A percentile compares a stretch with the other conserved stretches of the same genome.
Evolutionary conservation across 23 red algal species (phyloP).

Genomic region (Gracilaria caudata): DNA sequence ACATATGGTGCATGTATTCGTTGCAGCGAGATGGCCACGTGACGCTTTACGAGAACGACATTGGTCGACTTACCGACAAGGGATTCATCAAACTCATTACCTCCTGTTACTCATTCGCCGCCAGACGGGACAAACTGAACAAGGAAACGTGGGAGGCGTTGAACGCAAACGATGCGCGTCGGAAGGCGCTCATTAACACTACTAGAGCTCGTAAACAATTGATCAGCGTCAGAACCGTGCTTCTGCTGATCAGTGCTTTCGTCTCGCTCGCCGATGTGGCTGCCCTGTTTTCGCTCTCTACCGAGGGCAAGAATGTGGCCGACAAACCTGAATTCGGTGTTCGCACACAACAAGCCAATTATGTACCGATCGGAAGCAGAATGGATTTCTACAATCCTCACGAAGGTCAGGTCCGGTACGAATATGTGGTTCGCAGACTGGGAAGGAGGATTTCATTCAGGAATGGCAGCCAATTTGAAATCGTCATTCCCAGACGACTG

Average conservation of each 20-base stretch:
- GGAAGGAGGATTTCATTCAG: not conserved
- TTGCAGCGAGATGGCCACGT: not conserved
- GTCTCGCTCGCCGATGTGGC: not conserved
- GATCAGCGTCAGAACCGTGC: not conserved
- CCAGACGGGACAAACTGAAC: not conserved
- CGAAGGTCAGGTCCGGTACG: slow-evolving; percentile 6
- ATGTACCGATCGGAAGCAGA: not conserved
- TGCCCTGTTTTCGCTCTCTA: slow-evolving; percentile 23
- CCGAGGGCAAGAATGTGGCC: slow-evolving; percentile 26
- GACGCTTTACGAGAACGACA: slow-evolving; percentile 13
- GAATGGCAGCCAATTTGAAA: not conserved
- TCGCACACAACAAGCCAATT: not conserved
- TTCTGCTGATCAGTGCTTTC: not conserved
- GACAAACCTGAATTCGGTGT: slow-evolving; percentile 26
- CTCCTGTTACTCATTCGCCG: not conserved
- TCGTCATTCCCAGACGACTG: not conserved
- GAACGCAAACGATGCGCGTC: not conserved
- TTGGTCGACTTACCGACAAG: not conserved
- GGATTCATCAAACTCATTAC: not conserved
- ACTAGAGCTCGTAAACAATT: not conserved
- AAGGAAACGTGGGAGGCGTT: not conserved
- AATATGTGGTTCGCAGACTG: slow-evolving; percentile 7
- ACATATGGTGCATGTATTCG: not conserved
- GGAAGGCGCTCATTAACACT: not conserved
- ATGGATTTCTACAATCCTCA: slow-evolving; percentile 24